phyloP scores from a whole-genome alignment of 306 rosid genomes.

The Citrullus mucosospermus region DNA sequence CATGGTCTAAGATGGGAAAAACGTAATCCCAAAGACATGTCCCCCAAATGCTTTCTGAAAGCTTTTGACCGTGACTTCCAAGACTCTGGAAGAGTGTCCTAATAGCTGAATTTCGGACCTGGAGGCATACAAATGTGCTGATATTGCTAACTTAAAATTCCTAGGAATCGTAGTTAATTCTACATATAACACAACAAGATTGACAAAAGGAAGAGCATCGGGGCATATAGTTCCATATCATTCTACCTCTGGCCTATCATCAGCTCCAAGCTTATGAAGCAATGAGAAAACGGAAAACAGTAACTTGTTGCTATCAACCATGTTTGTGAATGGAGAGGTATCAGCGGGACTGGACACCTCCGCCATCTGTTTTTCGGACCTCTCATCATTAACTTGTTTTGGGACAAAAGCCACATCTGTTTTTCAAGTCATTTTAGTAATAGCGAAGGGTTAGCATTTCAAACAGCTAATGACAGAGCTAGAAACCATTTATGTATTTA shows the following conservation, averaged over 20 bases:
- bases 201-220: neutral
- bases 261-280: slow-evolving; percentile 91
- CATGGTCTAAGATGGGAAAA: slow-evolving; percentile 77
- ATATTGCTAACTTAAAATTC: neutral
- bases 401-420: slow-evolving; percentile 25
- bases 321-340: slow-evolving; percentile 32
- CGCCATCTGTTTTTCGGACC: slow-evolving; percentile 21
- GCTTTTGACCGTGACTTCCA: slow-evolving; percentile 89
- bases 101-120: slow-evolving; percentile 93
- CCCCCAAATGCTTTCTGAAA: slow-evolving; percentile 86
- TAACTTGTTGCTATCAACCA: slow-evolving; percentile 48
- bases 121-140: slow-evolving; percentile 14
- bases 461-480: neutral
- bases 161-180: neutral
- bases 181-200: neutral
- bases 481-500: neutral
- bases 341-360: slow-evolving; percentile 21
- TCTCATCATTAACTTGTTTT: slow-evolving; percentile 30
- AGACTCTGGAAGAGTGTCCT: slow-evolving; percentile 92
- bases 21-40: slow-evolving; percentile 94
- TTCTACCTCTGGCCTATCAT: slow-evolving; percentile 93
- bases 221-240: neutral
- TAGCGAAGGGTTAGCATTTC: slow-evolving; percentile 1
- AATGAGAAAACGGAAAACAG: slow-evolving; percentile 74
- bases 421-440: slow-evolving; percentile 14